A percentile compares a stretch with the other conserved stretches of the same genome.
Evolutionary conservation across 139 green algal genomes (phyloP).

Genomic region (Diplosphaera chodatii): DNA sequence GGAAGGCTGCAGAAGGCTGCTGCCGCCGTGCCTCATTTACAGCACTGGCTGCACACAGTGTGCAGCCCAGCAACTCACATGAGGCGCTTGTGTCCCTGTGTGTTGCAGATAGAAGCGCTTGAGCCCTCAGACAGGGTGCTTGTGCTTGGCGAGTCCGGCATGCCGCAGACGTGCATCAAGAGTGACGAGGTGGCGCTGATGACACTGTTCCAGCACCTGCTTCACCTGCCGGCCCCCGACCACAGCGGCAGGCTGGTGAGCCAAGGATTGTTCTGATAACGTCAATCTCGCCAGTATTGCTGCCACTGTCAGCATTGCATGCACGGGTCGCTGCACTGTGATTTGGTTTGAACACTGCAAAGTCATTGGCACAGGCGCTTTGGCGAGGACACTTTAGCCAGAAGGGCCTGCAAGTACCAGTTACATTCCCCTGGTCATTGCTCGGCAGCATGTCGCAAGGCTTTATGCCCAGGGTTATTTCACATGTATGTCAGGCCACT

Average conservation of each 20-base stretch:
- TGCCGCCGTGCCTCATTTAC: no score
- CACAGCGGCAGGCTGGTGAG: not conserved
- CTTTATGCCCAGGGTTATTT: not conserved
- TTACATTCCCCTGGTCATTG: not conserved
- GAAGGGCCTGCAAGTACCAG: not conserved
- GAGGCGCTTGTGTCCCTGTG: no score
- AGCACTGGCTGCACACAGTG: no score
- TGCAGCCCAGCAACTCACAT: no score
- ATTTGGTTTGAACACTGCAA: no score
- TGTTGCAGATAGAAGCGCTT: slow-evolving; percentile 43
- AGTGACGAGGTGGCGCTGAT: not conserved
- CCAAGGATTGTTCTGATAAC: no score
- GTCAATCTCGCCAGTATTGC: no score
- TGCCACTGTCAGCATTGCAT: no score
- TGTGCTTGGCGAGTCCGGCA: slow-evolving; percentile 58
- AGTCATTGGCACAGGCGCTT: no score
- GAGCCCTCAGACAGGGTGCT: slow-evolving; percentile 56
- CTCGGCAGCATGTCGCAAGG: not conserved
- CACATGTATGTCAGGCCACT: no score
- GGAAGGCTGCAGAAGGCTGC: no score
- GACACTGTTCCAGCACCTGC: not conserved
- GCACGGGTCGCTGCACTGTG: no score
- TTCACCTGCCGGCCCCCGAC: not conserved
- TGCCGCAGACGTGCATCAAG: slow-evolving; percentile 56
- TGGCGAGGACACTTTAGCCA: not conserved